Conservation (phyloP, 2,329 filamentous ascomycete genomes). For the Penicillium sp. region DNA sequence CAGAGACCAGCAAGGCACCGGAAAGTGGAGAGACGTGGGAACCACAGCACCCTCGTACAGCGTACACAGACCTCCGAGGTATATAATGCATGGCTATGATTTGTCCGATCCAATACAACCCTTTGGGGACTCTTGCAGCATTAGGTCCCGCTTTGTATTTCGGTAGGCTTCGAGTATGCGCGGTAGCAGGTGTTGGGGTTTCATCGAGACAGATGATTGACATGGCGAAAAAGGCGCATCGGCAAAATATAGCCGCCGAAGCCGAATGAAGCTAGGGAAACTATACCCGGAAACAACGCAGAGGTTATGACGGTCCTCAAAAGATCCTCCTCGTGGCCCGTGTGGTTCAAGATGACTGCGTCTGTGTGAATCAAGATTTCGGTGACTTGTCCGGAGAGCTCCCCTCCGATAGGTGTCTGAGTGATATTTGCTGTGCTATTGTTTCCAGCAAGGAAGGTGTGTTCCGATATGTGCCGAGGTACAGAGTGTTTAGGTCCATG, state of each 20-base stretch:
- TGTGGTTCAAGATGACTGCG: slow-evolving; percentile 5
- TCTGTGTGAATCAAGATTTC: slow-evolving; percentile 2
- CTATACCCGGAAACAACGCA: slow-evolving; percentile 1
- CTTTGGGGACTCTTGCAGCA: slow-evolving; percentile 4
- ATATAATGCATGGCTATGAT: slow-evolving; percentile 13
- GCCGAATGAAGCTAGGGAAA: slow-evolving; percentile 6
- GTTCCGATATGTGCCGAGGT: neutral
- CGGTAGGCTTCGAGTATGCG: neutral
- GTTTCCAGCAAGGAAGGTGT: neutral
- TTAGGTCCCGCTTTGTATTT: slow-evolving; percentile 5
- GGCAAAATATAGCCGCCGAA: slow-evolving; percentile 15
- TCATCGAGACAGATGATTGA: neutral
- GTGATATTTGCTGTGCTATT: neutral
- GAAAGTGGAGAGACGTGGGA: slow-evolving; percentile 21
- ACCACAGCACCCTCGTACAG: slow-evolving; percentile 18
- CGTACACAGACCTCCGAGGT: slow-evolving; percentile 14
- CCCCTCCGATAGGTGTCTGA: neutral
- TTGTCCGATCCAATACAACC: slow-evolving; percentile 8
- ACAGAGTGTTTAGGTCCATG: neutral
- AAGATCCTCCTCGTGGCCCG: neutral
- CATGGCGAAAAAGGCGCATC: slow-evolving; percentile 8
- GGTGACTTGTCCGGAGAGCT: neutral
- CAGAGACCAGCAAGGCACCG: slow-evolving; percentile 5
- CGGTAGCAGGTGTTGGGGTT: slow-evolving; percentile 1
- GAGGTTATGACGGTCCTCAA: neutral